Evolutionary conservation across 257 asterid genomes (phyloP), one percentile per base, ranked within the genome.

Genomic region (Plantago elongata): DNA sequence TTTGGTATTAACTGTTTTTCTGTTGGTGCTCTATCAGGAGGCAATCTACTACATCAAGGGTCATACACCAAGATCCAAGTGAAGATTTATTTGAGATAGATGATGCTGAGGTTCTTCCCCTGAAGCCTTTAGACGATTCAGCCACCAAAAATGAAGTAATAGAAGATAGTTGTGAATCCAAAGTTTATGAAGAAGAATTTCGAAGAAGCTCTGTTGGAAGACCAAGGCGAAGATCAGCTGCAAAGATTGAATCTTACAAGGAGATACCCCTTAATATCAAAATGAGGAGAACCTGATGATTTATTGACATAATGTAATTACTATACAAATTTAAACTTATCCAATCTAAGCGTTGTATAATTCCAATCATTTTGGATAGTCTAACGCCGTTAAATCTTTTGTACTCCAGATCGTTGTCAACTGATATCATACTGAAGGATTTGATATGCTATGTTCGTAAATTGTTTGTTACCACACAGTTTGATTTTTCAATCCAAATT

Each of bases 231-330:
- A 88, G 51, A 69, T 95, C 95, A 54, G 94, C 71, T 4, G 96
- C 71, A 63, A 90, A 88, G 77, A 84, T 88, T 43, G 88, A 78
- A 30, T 82, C 95, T 17, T 88, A 90, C 88, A 90, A 80, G 76
- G 96, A 88, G 69, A 71, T 29, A 58, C 91, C 98, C 54, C 11
- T 90, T 62, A 90, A 83, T 69, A 37, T 79, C 63, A 90, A 90
- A 72, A 71, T 88, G 95, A 83, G 98, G 75, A 80, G 96, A 69
- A 27, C 65, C 11, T 34, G 40, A 34, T 34, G 40, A 34, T 34
- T 34, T 34, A 34, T 34, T 34, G 8, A 34, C 40, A 4, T 34
- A 34, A 34, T 34, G 8, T 34, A 34, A 34, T 34, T 34, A 34
- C 4, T 0, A 5, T 34, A 34, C 4, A 5, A 5, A 34, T 4